Conservation (phyloP, 352 stramenopile genomes). For the Pythium monospermum region DNA sequence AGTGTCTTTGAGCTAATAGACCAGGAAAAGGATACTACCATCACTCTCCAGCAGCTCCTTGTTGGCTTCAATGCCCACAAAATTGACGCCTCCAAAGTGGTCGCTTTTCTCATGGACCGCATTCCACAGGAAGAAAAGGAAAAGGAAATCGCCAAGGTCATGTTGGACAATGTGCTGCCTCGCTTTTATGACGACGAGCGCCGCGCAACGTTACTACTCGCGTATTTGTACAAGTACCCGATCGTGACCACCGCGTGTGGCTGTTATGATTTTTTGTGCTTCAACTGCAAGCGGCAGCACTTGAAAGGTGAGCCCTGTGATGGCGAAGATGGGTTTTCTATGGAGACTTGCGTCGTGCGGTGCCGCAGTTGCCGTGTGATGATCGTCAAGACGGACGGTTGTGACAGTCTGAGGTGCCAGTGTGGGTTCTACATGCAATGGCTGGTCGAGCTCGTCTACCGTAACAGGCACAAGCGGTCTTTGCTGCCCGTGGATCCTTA, state of each 20-base stretch:
- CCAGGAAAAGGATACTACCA: not conserved
- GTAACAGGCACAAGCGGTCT: not conserved
- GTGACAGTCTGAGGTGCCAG: conserved; percentile 33
- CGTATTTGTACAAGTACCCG: conserved; percentile 1
- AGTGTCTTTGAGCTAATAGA: not conserved
- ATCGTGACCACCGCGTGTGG: not conserved
- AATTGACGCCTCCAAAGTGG: not conserved
- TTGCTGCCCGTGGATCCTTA: conserved; percentile 1
- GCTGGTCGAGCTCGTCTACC: not conserved
- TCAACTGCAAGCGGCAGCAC: not conserved
- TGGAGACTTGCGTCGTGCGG: conserved; percentile 26
- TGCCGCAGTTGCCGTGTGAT: conserved; percentile 36
- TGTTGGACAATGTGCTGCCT: not conserved
- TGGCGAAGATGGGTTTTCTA: conserved; percentile 17
- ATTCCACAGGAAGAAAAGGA: not conserved
- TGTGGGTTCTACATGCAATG: conserved; percentile 7
- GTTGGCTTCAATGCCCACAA: not conserved
- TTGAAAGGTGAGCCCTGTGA: not conserved
- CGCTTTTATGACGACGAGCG: not conserved
- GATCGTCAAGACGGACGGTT: conserved; percentile 47
- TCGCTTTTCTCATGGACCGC: not conserved
- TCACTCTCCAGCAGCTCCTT: not conserved
- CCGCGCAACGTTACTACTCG: not conserved
- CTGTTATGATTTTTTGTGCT: not conserved
- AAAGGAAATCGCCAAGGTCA: not conserved